Evolutionary conservation across 805 yeast species (phyloP), one percentile per base, ranked within the genome.

Genomic region (Kodamaea fukazawae): DNA sequence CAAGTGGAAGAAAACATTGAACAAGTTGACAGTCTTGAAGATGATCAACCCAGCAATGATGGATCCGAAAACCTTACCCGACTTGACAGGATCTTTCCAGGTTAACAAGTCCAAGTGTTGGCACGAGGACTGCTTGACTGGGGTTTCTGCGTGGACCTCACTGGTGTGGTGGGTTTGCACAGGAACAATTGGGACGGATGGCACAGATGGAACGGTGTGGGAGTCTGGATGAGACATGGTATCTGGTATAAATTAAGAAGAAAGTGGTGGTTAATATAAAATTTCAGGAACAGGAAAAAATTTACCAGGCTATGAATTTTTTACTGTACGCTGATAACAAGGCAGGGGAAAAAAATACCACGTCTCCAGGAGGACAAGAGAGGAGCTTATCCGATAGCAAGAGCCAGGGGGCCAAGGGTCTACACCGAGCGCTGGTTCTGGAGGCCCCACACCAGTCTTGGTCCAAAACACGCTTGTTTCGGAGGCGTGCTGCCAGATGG

Each of bases 31-130:
- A 36, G 69, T 75, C 61, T 83, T 85, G 53, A 83, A 55, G 26
- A 81, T 60, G 38, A 83, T 48, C 55, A 86, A 67, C 18, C 72
- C 62, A 20, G 71, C 60, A 33, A 86, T 57, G 45, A 83, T 70
- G 26, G 79, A 71, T 32, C 84, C 93, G 51, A 88, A 78, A 32
- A 83, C 79, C 56, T 81, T 80, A 46, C 84, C 96, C 37, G 96
- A 81, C 57, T 74, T 73, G 48, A 75, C 69, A 31, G 97, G 93
- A 57, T 83, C 71, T 48, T 75, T 67, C 95, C 95, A 86, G 47
- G 87, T 78, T 45, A 86, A 69, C 49, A 86, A 67, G 29, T 9
- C 26, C 31, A 41, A 16, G 17, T 17, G 29, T 13, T 18, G 29
- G 29, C 29, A 35, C 4, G 23, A 15, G 4, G 32, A 8, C 30